A percentile compares a stretch with the other conserved stretches of the same genome.
phyloP scores from a whole-genome alignment of 257 asterid genomes.

The Cruciata laevipes region DNA sequence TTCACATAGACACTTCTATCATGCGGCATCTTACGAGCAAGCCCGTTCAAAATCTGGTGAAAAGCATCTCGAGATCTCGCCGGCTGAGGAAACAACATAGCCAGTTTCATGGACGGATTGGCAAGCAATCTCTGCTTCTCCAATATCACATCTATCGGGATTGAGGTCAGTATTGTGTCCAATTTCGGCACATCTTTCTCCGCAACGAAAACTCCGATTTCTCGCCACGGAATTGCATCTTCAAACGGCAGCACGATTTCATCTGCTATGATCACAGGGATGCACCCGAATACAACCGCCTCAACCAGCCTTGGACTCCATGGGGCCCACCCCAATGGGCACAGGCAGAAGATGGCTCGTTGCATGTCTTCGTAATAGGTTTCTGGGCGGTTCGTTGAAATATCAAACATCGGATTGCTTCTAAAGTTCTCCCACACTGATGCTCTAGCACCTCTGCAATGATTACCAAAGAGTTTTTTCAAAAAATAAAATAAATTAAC shows the following conservation, averaged over 20 bases:
- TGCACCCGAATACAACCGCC: slow-evolving; percentile 84
- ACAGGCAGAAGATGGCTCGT: slow-evolving; percentile 73
- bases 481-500: no score
- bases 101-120: slow-evolving; percentile 88
- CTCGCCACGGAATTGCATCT: slow-evolving; percentile 95
- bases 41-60: slow-evolving; percentile 79
- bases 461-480: slow-evolving; percentile 1
- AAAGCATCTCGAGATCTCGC: slow-evolving; percentile 75
- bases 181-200: slow-evolving; percentile 78
- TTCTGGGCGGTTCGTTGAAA: slow-evolving; percentile 73
- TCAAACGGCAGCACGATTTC: slow-evolving; percentile 85
- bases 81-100: slow-evolving; percentile 83
- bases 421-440: slow-evolving; percentile 90
- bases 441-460: slow-evolving; percentile 84
- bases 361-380: slow-evolving; percentile 94
- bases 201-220: slow-evolving; percentile 69
- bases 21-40: slow-evolving; percentile 77
- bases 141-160: slow-evolving; percentile 57
- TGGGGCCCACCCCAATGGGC: slow-evolving; percentile 99
- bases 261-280: slow-evolving; percentile 88
- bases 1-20: slow-evolving; percentile 39
- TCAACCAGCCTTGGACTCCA: slow-evolving; percentile 96
- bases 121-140: slow-evolving; percentile 80
- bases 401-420: slow-evolving; percentile 82
- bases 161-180: slow-evolving; percentile 71